phyloP scores from a whole-genome alignment of 495 filamentous ascomycete genomes.

The Penicillium soppii region DNA sequence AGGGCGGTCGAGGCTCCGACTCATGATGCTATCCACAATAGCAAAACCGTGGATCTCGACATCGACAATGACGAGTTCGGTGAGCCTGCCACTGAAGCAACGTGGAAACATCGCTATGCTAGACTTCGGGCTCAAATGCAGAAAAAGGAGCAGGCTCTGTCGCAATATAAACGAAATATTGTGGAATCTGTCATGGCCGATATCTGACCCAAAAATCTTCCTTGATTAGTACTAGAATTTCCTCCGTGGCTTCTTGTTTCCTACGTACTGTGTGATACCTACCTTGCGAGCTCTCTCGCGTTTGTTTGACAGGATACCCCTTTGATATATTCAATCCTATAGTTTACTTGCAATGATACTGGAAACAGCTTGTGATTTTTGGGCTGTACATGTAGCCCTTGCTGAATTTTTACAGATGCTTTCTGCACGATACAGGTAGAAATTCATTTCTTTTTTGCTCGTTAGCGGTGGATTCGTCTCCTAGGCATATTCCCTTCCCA shows the following conservation, averaged over 20 bases:
- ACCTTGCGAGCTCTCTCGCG: not conserved
- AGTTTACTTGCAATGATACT: not conserved
- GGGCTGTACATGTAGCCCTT: no score
- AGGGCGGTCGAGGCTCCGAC: slow-evolving; percentile 7
- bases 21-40: slow-evolving; percentile 19
- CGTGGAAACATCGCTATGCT: slow-evolving; percentile 47
- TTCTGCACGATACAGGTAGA: no score
- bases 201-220: slow-evolving; percentile 23
- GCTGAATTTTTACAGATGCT: no score
- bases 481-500: no score
- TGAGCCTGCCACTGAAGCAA: slow-evolving; percentile 26
- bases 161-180: slow-evolving; percentile 52
- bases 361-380: no score
- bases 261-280: not conserved
- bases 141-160: slow-evolving; percentile 50
- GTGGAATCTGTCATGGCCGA: slow-evolving; percentile 58
- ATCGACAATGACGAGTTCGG: slow-evolving; percentile 32
- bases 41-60: slow-evolving; percentile 27
- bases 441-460: no score
- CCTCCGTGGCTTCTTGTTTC: not conserved
- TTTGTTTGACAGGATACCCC: slow-evolving; percentile 10
- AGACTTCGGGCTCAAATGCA: slow-evolving; percentile 50
- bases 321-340: slow-evolving; percentile 3
- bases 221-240: not conserved
- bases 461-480: no score